Evolutionary conservation across 2,329 filamentous ascomycete species (phyloP), one percentile per base, ranked within the genome.

Genomic region (Claviceps pusilla): DNA sequence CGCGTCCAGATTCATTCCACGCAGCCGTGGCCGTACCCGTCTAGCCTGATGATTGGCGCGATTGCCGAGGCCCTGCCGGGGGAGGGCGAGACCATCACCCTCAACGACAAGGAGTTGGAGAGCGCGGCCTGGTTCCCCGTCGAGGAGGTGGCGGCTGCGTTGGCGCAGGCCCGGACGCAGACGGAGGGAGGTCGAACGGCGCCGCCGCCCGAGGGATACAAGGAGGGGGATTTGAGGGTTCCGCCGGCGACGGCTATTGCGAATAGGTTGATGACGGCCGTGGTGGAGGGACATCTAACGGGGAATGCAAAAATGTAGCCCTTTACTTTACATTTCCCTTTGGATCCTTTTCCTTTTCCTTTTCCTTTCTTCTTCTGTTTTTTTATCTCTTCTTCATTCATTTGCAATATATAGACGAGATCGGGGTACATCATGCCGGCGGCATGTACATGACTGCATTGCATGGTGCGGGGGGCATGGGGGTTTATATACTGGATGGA

Each of bases 31-130:
- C 88, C 88, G 3, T 93, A 89, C 65, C 88, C 88, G 0, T 82
- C 86, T 0, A 91, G 84, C 62, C 66, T 94, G 61, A 93, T 94
- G 86, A 87, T 94, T 60, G 88, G 78, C 3, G 90, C 90, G 1
- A 83, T 98, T 61, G 91, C 84, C 0, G 90, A 97, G 72, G 88
- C 89, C 2, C 73, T 87, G 24, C 86, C 87, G 0, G 67, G 63
- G 24, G 70, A 71, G 1, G 88, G 88, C 31, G 93, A 98, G 75
- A 78, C 70, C 37, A 89, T 98, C 52, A 79, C 83, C 62, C 72
- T 98, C 3, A 86, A 97, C 67, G 93, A 98, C 66, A 87, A 88
- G 0, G 93, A 98, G 73, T 69, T 98, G 58, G 88, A 95, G 65
- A 80, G 86, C 68, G 93, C 93, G 3, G 85, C 82, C 67, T 98